These are phyloP conservation scores for Tulasnella sp. DNA, from an alignment of 768 basidiomycete species.

Conservation along the genomic window DNA sequence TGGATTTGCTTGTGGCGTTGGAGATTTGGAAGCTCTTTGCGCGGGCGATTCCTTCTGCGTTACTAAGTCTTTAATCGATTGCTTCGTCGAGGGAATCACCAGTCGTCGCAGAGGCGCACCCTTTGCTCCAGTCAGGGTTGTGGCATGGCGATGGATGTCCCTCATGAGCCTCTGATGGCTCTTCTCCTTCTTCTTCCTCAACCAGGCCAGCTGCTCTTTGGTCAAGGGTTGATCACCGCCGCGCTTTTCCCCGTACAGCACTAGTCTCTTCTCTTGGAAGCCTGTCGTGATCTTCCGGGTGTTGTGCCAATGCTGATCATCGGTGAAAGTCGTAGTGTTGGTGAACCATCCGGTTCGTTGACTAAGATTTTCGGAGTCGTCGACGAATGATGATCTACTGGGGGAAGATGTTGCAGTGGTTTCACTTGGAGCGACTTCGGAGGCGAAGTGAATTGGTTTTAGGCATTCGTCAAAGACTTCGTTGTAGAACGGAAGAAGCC, in stretches of 20 bases:
- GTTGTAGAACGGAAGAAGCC: constrained; percentile 36
- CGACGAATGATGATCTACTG: not conserved
- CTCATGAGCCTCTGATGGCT: constrained; percentile 53
- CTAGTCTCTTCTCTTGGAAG: not conserved
- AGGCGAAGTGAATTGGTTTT: constrained; percentile 30
- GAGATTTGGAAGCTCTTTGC: not conserved
- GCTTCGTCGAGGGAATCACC: constrained; percentile 37
- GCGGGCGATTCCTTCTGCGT: not conserved
- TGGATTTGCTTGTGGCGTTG: not conserved
- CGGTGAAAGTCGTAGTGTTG: constrained; percentile 29
- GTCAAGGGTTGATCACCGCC: not conserved
- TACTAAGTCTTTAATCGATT: not conserved
- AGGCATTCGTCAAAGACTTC: constrained; percentile 39
- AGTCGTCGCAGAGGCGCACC: constrained; percentile 48
- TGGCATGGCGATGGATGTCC: constrained; percentile 49
- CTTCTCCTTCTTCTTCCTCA: not conserved
- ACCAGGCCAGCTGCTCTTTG: not conserved
- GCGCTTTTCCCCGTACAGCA: not conserved
- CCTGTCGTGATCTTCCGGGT: constrained; percentile 38
- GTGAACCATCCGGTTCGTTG: constrained; percentile 9
- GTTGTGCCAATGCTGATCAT: constrained; percentile 57
- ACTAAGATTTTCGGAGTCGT: not conserved
- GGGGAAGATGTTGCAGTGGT: not conserved
- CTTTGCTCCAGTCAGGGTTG: constrained; percentile 54
- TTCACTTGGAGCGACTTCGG: constrained; percentile 8